Conservation (phyloP, 1,139 yeast species). For the Yamadazyma diospyri region DNA sequence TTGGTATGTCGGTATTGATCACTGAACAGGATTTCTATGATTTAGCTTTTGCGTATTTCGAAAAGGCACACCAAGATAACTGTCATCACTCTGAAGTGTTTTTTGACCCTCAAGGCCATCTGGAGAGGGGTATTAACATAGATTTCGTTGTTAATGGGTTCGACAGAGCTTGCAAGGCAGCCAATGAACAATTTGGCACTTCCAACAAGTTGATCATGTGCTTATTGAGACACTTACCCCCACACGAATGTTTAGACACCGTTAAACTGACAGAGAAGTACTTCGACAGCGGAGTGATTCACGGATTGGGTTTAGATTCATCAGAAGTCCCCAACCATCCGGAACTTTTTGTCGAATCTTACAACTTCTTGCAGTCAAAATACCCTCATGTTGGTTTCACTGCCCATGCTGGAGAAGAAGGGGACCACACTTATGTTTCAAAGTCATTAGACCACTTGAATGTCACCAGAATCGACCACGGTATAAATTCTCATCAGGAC, state of each 20-base stretch:
- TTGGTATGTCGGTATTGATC: slow-evolving; percentile 71
- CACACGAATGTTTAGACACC: slow-evolving; percentile 52
- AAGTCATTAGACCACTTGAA: slow-evolving; percentile 55
- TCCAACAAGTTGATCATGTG: slow-evolving; percentile 76
- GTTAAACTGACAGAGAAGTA: slow-evolving; percentile 49
- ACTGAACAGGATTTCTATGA: slow-evolving; percentile 66
- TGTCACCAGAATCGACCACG: slow-evolving; percentile 75
- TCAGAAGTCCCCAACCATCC: slow-evolving; percentile 77
- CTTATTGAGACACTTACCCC: slow-evolving; percentile 68
- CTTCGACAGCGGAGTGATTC: slow-evolving; percentile 53
- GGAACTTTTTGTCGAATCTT: slow-evolving; percentile 59
- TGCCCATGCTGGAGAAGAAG: slow-evolving; percentile 89
- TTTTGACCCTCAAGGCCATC: slow-evolving; percentile 83
- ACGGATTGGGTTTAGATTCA: slow-evolving; percentile 76
- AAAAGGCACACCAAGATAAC: slow-evolving; percentile 58
- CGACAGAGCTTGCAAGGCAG: slow-evolving; percentile 58
- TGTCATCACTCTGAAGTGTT: slow-evolving; percentile 67
- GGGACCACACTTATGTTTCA: slow-evolving; percentile 61
- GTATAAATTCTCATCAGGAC: slow-evolving; percentile 60
- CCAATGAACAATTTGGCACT: slow-evolving; percentile 54
- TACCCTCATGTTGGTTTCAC: slow-evolving; percentile 58
- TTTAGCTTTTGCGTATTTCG: slow-evolving; percentile 71
- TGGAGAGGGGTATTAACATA: slow-evolving; percentile 58
- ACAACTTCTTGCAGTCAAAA: slow-evolving; percentile 39
- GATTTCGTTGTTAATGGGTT: slow-evolving; percentile 64